Percentiles rank a stretch among this genome's conserved stretches.
Evolutionary conservation across 2,329 filamentous ascomycete species (phyloP).

Genomic region (Chrysoporthe austroafricana): DNA sequence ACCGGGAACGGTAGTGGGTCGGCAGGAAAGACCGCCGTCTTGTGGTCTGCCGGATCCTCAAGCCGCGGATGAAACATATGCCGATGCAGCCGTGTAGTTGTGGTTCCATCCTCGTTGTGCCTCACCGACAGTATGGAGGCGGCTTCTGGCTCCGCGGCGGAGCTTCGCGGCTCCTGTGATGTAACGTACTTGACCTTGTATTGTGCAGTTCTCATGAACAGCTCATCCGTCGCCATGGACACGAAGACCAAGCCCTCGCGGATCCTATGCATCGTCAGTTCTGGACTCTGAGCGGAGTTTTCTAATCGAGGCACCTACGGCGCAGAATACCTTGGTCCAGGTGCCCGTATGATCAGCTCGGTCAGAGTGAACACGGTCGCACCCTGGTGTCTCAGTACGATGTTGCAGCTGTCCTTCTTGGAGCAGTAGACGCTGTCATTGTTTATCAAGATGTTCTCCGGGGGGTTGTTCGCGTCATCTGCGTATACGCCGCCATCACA

Average conservation of each 20-base stretch:
- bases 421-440: slow-evolving; percentile 85
- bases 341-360: slow-evolving; percentile 86
- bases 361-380: slow-evolving; percentile 80
- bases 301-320: slow-evolving; percentile 64
- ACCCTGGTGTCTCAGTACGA: slow-evolving; percentile 81
- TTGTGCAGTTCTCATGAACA: slow-evolving; percentile 71
- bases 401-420: slow-evolving; percentile 83
- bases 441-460: slow-evolving; percentile 82
- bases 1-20: slow-evolving; percentile 24
- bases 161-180: slow-evolving; percentile 33
- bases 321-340: slow-evolving; percentile 78
- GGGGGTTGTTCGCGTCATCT: slow-evolving; percentile 66
- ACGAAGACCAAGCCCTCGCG: slow-evolving; percentile 93
- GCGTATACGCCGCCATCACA: slow-evolving; percentile 80
- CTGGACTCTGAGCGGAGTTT: no score
- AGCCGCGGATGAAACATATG: slow-evolving; percentile 45
- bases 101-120: slow-evolving; percentile 56
- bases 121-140: slow-evolving; percentile 54
- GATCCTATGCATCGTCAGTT: slow-evolving; percentile 57
- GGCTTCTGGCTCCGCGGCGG: slow-evolving; percentile 28
- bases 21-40: slow-evolving; percentile 26
- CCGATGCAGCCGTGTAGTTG: slow-evolving; percentile 48
- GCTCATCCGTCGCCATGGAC: slow-evolving; percentile 79
- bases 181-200: slow-evolving; percentile 72
- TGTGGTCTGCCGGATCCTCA: slow-evolving; percentile 46